A percentile compares a stretch with the other conserved stretches of the same genome.
These are phyloP conservation scores for Hypocreales sp. DNA, from an alignment of 2,329 filamentous ascomycete genomes.

Conservation along the genomic window DNA sequence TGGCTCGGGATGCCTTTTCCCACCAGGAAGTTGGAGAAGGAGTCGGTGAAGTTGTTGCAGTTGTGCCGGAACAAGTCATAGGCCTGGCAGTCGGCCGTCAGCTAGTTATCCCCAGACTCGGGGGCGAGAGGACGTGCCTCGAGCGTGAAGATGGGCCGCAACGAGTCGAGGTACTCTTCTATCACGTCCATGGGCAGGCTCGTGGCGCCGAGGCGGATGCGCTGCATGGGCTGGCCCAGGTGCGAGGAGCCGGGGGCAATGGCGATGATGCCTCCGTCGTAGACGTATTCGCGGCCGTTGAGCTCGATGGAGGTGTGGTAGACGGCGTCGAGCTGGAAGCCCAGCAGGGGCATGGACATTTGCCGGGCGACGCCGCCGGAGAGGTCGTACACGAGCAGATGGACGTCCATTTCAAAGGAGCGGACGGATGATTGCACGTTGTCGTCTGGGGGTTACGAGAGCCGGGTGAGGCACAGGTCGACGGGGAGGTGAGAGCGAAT, in stretches of 20 bases:
- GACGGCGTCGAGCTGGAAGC: constrained; percentile 67
- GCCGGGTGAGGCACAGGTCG: too few relatives aligned
- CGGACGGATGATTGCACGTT: too few relatives aligned
- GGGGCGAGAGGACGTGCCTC: too few relatives aligned
- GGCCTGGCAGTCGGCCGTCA: constrained; percentile 31
- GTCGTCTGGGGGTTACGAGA: too few relatives aligned
- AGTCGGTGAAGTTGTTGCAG: constrained; percentile 95
- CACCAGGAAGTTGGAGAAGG: constrained; percentile 76
- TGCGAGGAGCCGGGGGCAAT: constrained; percentile 73
- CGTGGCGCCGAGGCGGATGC: constrained; percentile 59
- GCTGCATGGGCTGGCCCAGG: constrained; percentile 69
- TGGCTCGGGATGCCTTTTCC: constrained; percentile 79
- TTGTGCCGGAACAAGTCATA: constrained; percentile 88
- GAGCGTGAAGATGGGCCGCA: constrained; percentile 68
- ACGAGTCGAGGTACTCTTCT: constrained; percentile 71
- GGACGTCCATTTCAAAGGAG: constrained; percentile 70
- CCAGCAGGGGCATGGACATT: constrained; percentile 35
- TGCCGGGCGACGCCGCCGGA: constrained; percentile 44
- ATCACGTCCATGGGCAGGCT: constrained; percentile 68
- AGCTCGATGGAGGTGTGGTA: constrained; percentile 91
- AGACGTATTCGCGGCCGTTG: constrained; percentile 75
- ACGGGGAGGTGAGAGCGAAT: too few relatives aligned
- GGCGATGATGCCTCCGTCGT: constrained; percentile 73
- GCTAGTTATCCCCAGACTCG: too few relatives aligned
- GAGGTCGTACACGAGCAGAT: constrained; percentile 66